Base-by-base conservation (phyloP, 179 eudicot genomes). In the Beta macrorhiza region DNA sequence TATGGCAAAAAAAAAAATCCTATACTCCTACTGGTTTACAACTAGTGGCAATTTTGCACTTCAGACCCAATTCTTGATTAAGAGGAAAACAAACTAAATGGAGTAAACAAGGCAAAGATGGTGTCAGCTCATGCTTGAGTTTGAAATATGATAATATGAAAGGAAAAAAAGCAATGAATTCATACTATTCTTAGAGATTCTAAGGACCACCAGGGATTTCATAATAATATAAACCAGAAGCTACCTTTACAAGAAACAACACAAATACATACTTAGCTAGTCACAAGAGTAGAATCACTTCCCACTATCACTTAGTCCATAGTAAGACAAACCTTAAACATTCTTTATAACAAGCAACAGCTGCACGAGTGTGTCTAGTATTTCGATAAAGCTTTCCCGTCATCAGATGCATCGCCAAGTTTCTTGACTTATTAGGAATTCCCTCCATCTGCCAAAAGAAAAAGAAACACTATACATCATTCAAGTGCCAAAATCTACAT, bases 371-470 rank as follows among this genome's bases (percentile, higher is more conserved):
- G 79, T 95, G 99, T 72, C 89, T 87, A 78, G 95, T 87, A 91
- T 79, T 85, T 56, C 97, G 88, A 82, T 93, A 93, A 71, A 95
- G 95, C 87, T 92, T 93, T 81, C 97, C 99, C 98, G 92, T 90
- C 93, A 92, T 67, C 51, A 95, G 82, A 88, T 89, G 89, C 97
- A 95, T 95, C 71, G 93, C 93, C 83, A 95, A 85, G 84, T 85
- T 92, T 79, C 97, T 91, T 80, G 91, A 87, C 84, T 93, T 95
- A 84, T 87, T 85, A 57, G 95, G 97, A 79, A 95, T 90, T 76
- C 93, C 97, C 80, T 95, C 99, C 97, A 95, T 90, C 99, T 95
- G 89, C 64, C 79, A 76, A 72, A 74, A 14, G 32, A 25, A 75
- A 56, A 56, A 80, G 65, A 15, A 72, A 81, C 16, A 72, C 0